phyloP scores from a whole-genome alignment of 1,139 yeast genomes.

The Oligophagozyma castellii region DNA sequence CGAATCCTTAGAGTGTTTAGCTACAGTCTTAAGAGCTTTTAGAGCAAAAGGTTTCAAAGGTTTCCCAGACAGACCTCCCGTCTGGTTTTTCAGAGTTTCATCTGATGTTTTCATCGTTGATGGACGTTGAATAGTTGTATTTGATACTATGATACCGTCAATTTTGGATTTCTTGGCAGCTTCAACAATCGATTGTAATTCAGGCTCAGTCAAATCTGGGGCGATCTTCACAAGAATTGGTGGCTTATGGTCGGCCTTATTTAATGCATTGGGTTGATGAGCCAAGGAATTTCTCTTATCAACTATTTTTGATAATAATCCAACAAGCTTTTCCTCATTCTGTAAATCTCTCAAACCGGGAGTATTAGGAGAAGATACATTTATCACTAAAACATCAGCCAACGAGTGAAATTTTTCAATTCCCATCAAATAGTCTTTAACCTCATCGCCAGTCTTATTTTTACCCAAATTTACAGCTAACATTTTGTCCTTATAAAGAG shows the following conservation, averaged over 20 bases:
- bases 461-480: constrained; percentile 83
- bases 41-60: constrained; percentile 80
- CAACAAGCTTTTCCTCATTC: constrained; percentile 56
- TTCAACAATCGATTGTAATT: constrained; percentile 69
- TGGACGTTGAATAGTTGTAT: constrained; percentile 83
- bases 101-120: constrained; percentile 36
- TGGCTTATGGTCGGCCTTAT: constrained; percentile 28
- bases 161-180: constrained; percentile 66
- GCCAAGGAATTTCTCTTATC: constrained; percentile 40
- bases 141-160: constrained; percentile 86
- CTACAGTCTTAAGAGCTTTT: constrained; percentile 52
- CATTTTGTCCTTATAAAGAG: constrained; percentile 51
- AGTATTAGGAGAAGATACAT: constrained; percentile 94
- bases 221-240: constrained; percentile 87
- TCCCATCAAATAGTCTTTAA: constrained; percentile 73
- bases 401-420: constrained; percentile 66
- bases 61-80: constrained; percentile 85
- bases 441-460: constrained; percentile 83
- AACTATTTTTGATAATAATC: constrained; percentile 52
- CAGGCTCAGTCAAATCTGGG: constrained; percentile 77
- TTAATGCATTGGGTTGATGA: constrained; percentile 26
- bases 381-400: constrained; percentile 82
- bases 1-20: constrained; percentile 59
- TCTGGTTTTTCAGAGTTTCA: constrained; percentile 33
- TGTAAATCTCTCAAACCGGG: constrained; percentile 89